Evolutionary conservation across 2,329 filamentous ascomycete genomes (phyloP), one percentile per base, ranked within the genome.

Genomic region (Trichoderma harzianum): DNA sequence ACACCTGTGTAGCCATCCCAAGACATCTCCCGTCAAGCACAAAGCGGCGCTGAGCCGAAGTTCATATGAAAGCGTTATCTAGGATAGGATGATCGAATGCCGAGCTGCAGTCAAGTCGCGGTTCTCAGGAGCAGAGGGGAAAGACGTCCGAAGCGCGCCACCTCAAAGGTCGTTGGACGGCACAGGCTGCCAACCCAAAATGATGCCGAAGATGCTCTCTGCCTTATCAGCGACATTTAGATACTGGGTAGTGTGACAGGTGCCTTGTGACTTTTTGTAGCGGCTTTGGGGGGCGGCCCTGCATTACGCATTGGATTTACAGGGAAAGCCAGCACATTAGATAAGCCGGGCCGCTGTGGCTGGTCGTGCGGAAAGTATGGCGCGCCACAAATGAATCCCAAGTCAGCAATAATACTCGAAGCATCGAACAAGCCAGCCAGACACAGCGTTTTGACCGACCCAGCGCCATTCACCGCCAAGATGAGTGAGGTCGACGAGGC

Each of bases 1-100:
- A 93, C 83, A 97, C 91, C 85, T 93, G 90, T 81, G 95, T 89
- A 85, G 93, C 92, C 94, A 97, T 97, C 83, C 86, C 88, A 84
- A 85, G 84, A 84, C 86, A 87, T 87, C 79, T 83, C 83, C 80
- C 78, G 77, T 77, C 73, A 72, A 76, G 76, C 75, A 74, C 64
- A 70, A 75, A 75, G 75, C 77, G 75, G 78, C 75, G 74, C 76
- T 75, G 74, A 69, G 76, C 76, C 72, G 74, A 57, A 8, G 60
- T 65, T 51, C 63, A 69, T 69, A 69, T 26, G 39, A 61, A 51
- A 36, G 57, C 53, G 55, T 28, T 53, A 62, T 21, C 14, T 18
- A 34, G 18, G 8, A 12, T 32, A 43, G 7, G 39, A 43, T 43
- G 39, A 47, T 53, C 26, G 14, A 21, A 28, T 24, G 47, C 47